Conservation (phyloP, 805 yeast genomes). For the Groenewaldozyma salmanticensis region DNA sequence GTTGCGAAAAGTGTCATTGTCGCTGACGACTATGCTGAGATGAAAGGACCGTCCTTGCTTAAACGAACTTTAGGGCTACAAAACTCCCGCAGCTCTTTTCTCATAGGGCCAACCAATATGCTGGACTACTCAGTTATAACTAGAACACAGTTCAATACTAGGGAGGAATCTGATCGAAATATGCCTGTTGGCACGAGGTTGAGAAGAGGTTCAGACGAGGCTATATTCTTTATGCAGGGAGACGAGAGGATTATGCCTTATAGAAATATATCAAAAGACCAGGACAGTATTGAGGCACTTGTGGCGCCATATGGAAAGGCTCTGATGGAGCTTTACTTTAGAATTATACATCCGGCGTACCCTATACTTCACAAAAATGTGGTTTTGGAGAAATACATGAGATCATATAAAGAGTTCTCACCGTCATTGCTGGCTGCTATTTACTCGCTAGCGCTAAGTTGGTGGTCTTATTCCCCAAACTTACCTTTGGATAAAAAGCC, state of each 20-base stretch:
- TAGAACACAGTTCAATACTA: slow-evolving; percentile 40
- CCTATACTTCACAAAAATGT: slow-evolving; percentile 21
- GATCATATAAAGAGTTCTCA: slow-evolving; percentile 19
- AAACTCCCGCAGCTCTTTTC: slow-evolving; percentile 79
- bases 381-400: slow-evolving; percentile 19
- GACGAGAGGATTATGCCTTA: slow-evolving; percentile 65
- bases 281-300: slow-evolving; percentile 70
- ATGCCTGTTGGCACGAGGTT: slow-evolving; percentile 54
- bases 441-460: slow-evolving; percentile 19
- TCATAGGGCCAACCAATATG: slow-evolving; percentile 81
- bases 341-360: slow-evolving; percentile 69
- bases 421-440: slow-evolving; percentile 19
- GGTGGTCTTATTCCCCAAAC: slow-evolving; percentile 22
- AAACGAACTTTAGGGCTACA: slow-evolving; percentile 21
- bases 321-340: slow-evolving; percentile 55
- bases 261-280: slow-evolving; percentile 42
- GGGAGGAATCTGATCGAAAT: slow-evolving; percentile 68
- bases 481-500: slow-evolving; percentile 8
- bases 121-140: slow-evolving; percentile 59
- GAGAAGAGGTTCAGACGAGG: slow-evolving; percentile 64
- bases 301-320: slow-evolving; percentile 88
- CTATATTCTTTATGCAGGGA: slow-evolving; percentile 58
- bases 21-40: slow-evolving; percentile 3
- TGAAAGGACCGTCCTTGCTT: slow-evolving; percentile 5
- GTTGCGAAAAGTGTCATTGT: neutral